phyloP scores from a whole-genome alignment of 176 grass and related monocot genomes.

The Avena eriantha region DNA sequence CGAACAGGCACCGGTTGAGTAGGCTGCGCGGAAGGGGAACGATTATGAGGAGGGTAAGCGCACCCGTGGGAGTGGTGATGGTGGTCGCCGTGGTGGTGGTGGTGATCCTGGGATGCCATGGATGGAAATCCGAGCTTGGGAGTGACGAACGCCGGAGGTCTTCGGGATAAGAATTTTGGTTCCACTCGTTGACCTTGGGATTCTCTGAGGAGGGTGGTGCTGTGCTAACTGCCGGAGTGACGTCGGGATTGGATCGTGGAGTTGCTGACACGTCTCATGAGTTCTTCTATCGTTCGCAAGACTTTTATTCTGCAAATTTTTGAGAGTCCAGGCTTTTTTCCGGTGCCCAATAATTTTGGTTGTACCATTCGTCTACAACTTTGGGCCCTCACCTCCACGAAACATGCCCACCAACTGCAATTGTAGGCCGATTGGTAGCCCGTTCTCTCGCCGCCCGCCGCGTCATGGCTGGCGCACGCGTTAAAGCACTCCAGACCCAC shows the following conservation, averaged over 20 bases:
- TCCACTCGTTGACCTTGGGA: not conserved
- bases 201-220: not conserved
- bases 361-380: no score
- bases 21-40: not conserved
- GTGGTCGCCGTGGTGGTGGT: constrained; percentile 29
- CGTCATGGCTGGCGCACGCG: no score
- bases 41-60: not conserved
- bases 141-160: not conserved
- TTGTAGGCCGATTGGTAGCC: no score
- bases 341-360: no score
- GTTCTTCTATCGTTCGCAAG: no score
- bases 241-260: not conserved
- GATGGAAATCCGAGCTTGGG: constrained; percentile 5
- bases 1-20: not conserved
- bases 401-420: no score
- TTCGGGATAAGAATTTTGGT: constrained; percentile 15
- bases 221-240: not conserved
- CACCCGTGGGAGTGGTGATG: constrained; percentile 58
- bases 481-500: no score
- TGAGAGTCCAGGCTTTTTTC: no score
- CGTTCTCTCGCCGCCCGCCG: no score
- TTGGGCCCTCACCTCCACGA: no score
- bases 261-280: not conserved
- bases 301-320: no score
- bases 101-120: constrained; percentile 74